These are phyloP conservation scores for Penstemon newberryi DNA, from an alignment of 257 asterid genomes.

Conservation along the genomic window DNA sequence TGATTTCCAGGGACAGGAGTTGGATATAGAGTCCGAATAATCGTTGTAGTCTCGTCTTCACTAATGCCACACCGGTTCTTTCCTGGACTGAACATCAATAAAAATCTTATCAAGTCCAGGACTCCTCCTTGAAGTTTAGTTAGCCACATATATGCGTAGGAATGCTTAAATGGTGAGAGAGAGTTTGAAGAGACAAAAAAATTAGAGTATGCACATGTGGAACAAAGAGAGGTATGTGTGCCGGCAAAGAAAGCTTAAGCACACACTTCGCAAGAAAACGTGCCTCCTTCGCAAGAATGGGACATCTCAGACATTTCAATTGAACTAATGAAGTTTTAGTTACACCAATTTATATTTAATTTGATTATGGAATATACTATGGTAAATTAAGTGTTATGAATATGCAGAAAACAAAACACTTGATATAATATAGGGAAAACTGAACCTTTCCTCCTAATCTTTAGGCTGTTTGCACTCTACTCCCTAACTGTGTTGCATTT, in stretches of 20 bases:
- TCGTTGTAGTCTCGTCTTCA: slow-evolving; percentile 73
- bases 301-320: slow-evolving; percentile 1
- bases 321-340: slow-evolving; percentile 6
- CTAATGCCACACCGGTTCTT: slow-evolving; percentile 72
- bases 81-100: slow-evolving; percentile 69
- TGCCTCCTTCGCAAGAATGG: slow-evolving; percentile 1
- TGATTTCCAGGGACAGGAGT: slow-evolving; percentile 53
- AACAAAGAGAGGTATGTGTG: not conserved
- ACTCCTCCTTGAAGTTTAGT: slow-evolving; percentile 15
- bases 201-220: not conserved
- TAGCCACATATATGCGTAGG: not conserved
- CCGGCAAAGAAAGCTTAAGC: slow-evolving; percentile 5
- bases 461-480: no score
- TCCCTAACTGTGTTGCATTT: no score
- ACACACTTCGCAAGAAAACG: not conserved
- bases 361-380: slow-evolving; percentile 2
- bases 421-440: not conserved
- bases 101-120: slow-evolving; percentile 26
- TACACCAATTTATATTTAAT: not conserved
- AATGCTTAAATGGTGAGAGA: slow-evolving; percentile 8
- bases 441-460: no score
- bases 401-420: slow-evolving; percentile 6
- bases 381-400: slow-evolving; percentile 5
- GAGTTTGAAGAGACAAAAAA: not conserved
- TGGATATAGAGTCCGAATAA: slow-evolving; percentile 49